Evolutionary conservation across 345 rosid species (phyloP).

Genomic region (Bruguiera parviflora): DNA sequence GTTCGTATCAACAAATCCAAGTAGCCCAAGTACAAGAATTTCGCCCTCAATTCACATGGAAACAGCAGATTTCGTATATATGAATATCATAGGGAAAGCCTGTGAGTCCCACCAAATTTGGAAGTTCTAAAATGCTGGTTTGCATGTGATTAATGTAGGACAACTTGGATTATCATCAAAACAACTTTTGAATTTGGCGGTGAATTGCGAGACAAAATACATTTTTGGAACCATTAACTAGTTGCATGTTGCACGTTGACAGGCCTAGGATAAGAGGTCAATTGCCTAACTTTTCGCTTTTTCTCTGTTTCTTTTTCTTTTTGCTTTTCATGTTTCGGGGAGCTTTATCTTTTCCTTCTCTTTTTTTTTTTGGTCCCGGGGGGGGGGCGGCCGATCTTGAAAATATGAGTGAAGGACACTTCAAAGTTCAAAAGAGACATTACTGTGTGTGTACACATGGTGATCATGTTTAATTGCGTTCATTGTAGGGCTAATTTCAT

Average conservation of each 20-base stretch:
- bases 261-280: not conserved
- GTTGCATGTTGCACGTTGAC: slow-evolving; percentile 9
- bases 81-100: not conserved
- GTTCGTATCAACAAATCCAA: slow-evolving; percentile 3
- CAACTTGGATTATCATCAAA: not conserved
- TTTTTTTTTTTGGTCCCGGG: too few species aligned
- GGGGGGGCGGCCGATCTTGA: too few species aligned
- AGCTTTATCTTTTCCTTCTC: too few species aligned
- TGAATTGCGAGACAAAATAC: not conserved
- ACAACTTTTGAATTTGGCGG: not conserved
- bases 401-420: too few species aligned
- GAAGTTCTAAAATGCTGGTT: slow-evolving; percentile 1
- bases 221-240: not conserved
- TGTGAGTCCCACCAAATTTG: slow-evolving; percentile 6
- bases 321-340: not conserved
- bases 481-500: too few species aligned
- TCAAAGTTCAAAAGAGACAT: too few species aligned
- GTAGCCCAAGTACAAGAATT: too few species aligned
- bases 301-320: too few species aligned
- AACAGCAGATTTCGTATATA: not conserved
- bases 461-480: too few species aligned
- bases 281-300: too few species aligned
- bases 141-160: not conserved
- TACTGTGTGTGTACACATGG: too few species aligned
- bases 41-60: not conserved